A percentile compares a stretch with the other conserved stretches of the same genome.
These are phyloP conservation scores for Ramaria rubella DNA, from an alignment of 768 basidiomycete species.

Conservation along the genomic window DNA sequence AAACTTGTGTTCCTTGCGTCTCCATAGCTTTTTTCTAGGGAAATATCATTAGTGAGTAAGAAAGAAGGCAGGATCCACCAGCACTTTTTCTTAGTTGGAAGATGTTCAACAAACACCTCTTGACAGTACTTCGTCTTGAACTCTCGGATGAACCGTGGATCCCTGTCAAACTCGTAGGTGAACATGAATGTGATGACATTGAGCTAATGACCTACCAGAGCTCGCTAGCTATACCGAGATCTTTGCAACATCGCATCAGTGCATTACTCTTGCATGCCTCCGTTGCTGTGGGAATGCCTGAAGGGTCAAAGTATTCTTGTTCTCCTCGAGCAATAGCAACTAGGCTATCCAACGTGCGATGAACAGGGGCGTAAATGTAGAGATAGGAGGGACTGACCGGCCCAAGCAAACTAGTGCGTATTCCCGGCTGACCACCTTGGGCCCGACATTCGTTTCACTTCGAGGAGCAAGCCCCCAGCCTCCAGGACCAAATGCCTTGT, in stretches of 20 bases:
- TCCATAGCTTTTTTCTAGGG: slow-evolving; percentile 83
- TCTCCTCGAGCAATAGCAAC: slow-evolving; percentile 91
- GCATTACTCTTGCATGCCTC: slow-evolving; percentile 97
- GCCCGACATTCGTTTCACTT: slow-evolving; percentile 83
- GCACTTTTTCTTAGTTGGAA: slow-evolving; percentile 85
- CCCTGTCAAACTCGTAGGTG: slow-evolving; percentile 45
- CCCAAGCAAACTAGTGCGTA: slow-evolving; percentile 93
- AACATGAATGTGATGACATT: neutral
- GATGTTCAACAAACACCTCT: slow-evolving; percentile 82
- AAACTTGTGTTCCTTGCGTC: slow-evolving; percentile 82
- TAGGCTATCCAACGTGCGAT: slow-evolving; percentile 46
- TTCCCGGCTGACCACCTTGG: slow-evolving; percentile 84
- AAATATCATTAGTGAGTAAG: slow-evolving; percentile 9
- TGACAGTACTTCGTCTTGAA: slow-evolving; percentile 82
- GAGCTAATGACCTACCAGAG: slow-evolving; percentile 61
- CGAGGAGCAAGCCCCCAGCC: slow-evolving; percentile 96
- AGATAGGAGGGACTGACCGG: slow-evolving; percentile 44
- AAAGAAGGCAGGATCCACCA: slow-evolving; percentile 24
- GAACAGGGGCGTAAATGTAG: neutral
- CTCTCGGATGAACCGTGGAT: slow-evolving; percentile 89
- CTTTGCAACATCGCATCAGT: slow-evolving; percentile 95
- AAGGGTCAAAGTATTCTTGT: slow-evolving; percentile 92
- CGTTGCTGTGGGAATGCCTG: slow-evolving; percentile 85
- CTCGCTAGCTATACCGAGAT: slow-evolving; percentile 92
- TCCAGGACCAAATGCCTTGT: slow-evolving; percentile 92